phyloP scores from a whole-genome alignment of 2,329 filamentous ascomycete genomes.

The Orbilia brochopaga region DNA sequence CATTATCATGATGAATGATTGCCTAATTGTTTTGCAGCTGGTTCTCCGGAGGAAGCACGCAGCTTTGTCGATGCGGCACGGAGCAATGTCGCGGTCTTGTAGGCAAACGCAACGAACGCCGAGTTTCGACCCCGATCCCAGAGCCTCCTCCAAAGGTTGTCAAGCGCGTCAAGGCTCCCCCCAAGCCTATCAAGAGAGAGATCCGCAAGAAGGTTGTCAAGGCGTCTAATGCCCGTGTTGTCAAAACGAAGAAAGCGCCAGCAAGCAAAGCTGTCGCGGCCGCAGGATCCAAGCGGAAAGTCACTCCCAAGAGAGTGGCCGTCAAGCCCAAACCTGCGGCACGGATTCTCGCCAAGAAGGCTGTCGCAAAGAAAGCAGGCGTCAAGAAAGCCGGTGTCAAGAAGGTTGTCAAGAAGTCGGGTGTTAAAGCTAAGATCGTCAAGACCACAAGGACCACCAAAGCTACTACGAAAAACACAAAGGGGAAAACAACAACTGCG shows the following conservation, averaged over 20 bases:
- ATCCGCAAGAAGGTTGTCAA: slow-evolving; percentile 53
- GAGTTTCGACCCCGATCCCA: slow-evolving; percentile 30
- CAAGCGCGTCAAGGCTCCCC: slow-evolving; percentile 35
- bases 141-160: slow-evolving; percentile 38
- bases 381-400: slow-evolving; percentile 28
- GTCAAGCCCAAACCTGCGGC: slow-evolving; percentile 45
- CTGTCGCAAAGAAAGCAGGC: slow-evolving; percentile 33
- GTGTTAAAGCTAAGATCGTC: slow-evolving; percentile 50
- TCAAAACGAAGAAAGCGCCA: slow-evolving; percentile 41
- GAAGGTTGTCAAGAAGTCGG: slow-evolving; percentile 49
- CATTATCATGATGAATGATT: slow-evolving; percentile 8
- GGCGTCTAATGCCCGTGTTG: slow-evolving; percentile 41
- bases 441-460: slow-evolving; percentile 28
- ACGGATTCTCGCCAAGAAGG: slow-evolving; percentile 44
- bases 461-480: slow-evolving; percentile 13
- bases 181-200: slow-evolving; percentile 34
- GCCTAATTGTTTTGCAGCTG: slow-evolving; percentile 57
- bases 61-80: slow-evolving; percentile 69
- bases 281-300: slow-evolving; percentile 22
- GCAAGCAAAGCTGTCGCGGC: slow-evolving; percentile 24
- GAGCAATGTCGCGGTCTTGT: slow-evolving; percentile 68
- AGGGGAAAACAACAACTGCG: slow-evolving; percentile 30
- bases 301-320: slow-evolving; percentile 27
- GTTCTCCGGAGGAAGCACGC: slow-evolving; percentile 68
- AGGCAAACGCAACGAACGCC: slow-evolving; percentile 57